Base-by-base conservation (phyloP, 768 basidiomycete species). In the Gloeophyllum trabeum region DNA sequence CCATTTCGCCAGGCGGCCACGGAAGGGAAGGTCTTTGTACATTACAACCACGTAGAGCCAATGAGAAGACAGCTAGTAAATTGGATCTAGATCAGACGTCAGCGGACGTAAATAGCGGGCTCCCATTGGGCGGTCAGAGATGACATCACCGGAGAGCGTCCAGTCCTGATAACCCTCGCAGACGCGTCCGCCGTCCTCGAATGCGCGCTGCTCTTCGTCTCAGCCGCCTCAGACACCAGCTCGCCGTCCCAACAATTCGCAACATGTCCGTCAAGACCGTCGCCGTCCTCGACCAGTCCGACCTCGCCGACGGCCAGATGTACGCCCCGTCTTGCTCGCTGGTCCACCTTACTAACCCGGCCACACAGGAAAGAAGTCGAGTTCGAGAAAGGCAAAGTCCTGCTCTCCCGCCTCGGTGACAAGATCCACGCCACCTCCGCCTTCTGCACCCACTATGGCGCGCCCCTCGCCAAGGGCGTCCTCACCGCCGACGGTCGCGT, bases 1-100 rank as follows among this genome's bases (percentile, higher is more conserved):
- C 82, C 82, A 84, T 83, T 85, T 82, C 81, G 81, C 82, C 82
- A 83, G 78, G 76, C 81, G 79, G 79, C 81, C n/a, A 53, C n/a
- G n/a, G n/a, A n/a, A n/a, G n/a, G n/a, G n/a, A n/a, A n/a, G n/a
- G n/a, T n/a, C n/a, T n/a, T n/a, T n/a, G n/a, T n/a, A n/a, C n/a
- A n/a, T n/a, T n/a, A n/a, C n/a, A n/a, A n/a, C n/a, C n/a, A n/a
- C n/a, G n/a, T n/a, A n/a, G n/a, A n/a, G n/a, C n/a, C n/a, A n/a
- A n/a, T n/a, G n/a, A n/a, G n/a, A n/a, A n/a, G n/a, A n/a, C n/a
- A n/a, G n/a, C n/a, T n/a, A n/a, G n/a, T n/a, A n/a, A n/a, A n/a
- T n/a, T n/a, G n/a, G n/a, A n/a, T n/a, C n/a, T n/a, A n/a, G n/a
- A n/a, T n/a, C n/a, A n/a, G n/a, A n/a, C n/a, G n/a, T n/a, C n/a